Conservation (phyloP, 1,284 basidiomycete genomes). For the Ustilago bromivora region DNA sequence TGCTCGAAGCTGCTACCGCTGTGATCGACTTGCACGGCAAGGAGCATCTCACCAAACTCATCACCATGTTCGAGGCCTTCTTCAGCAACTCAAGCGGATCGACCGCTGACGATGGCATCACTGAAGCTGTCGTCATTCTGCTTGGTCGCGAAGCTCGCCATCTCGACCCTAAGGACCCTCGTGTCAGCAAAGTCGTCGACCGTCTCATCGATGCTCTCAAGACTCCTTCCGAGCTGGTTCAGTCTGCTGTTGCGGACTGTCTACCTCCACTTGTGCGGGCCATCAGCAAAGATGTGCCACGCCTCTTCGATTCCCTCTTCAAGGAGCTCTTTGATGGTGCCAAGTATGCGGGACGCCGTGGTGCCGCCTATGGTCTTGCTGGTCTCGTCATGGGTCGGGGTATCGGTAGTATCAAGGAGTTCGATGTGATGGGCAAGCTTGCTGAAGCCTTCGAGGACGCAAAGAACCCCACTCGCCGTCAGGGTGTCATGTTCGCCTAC, state of each 20-base stretch:
- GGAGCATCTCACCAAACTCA: conserved; percentile 79
- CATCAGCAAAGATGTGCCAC: conserved; percentile 74
- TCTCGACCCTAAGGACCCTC: conserved; percentile 75
- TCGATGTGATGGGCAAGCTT: conserved; percentile 81
- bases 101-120: conserved; percentile 72
- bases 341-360: conserved; percentile 91
- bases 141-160: conserved; percentile 94
- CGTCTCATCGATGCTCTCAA: conserved; percentile 90
- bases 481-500: conserved; percentile 94
- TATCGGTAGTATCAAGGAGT: conserved; percentile 85
- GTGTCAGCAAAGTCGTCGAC: conserved; percentile 77
- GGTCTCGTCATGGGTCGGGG: conserved; percentile 92
- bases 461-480: conserved; percentile 84
- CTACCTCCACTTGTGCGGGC: conserved; percentile 85
- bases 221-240: conserved; percentile 95
- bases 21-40: conserved; percentile 88
- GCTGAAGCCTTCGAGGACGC: conserved; percentile 88
- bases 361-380: conserved; percentile 95
- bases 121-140: conserved; percentile 93
- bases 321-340: conserved; percentile 73
- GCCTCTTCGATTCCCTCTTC: conserved; percentile 77
- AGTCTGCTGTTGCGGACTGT: conserved; percentile 91
- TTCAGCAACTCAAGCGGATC: conserved; percentile 72
- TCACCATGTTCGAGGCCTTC: conserved; percentile 86
- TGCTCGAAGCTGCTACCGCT: conserved; percentile 85